These are phyloP conservation scores for Schwanniomyces etchellsii DNA, from an alignment of 1,139 yeast species.

Conservation along the genomic window DNA sequence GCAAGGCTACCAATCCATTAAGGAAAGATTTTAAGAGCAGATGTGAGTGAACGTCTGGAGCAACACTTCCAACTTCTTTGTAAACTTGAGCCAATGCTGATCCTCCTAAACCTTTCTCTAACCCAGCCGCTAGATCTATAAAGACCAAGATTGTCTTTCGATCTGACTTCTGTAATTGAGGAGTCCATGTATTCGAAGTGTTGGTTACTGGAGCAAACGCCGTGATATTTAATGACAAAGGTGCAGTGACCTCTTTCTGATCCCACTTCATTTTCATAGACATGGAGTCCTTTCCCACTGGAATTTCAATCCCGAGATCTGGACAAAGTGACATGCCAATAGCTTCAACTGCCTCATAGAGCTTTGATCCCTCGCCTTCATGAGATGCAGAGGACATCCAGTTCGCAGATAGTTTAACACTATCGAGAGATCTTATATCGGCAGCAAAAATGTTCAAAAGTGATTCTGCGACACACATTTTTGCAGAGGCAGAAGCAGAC, in stretches of 20 bases:
- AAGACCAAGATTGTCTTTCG: constrained; percentile 61
- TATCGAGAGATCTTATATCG: constrained; percentile 68
- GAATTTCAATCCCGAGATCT: constrained; percentile 82
- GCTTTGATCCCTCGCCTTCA: constrained; percentile 90
- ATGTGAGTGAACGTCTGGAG: constrained; percentile 80
- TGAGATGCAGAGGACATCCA: constrained; percentile 99
- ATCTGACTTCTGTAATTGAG: constrained; percentile 53
- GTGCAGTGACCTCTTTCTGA: constrained; percentile 87
- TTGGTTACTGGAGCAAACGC: constrained; percentile 86
- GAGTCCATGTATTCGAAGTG: constrained; percentile 94
- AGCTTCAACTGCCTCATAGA: constrained; percentile 96
- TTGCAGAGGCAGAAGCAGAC: constrained; percentile 93
- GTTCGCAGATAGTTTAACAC: constrained; percentile 88
- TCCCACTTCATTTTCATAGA: constrained; percentile 99
- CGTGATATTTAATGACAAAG: constrained; percentile 86
- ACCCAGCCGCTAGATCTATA: constrained; percentile 70
- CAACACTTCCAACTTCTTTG: constrained; percentile 73
- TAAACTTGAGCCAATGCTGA: constrained; percentile 94
- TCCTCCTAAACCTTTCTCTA: constrained; percentile 71
- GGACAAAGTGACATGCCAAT: constrained; percentile 95
- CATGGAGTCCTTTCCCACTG: constrained; percentile 99
- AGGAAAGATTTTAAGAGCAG: constrained; percentile 62
- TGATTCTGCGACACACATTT: constrained; percentile 95
- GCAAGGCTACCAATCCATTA: constrained; percentile 64
- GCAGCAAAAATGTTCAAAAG: constrained; percentile 87